Evolutionary conservation across 805 yeast species (phyloP), one percentile per base, ranked within the genome.

Genomic region (Suhomyces canberraensis): DNA sequence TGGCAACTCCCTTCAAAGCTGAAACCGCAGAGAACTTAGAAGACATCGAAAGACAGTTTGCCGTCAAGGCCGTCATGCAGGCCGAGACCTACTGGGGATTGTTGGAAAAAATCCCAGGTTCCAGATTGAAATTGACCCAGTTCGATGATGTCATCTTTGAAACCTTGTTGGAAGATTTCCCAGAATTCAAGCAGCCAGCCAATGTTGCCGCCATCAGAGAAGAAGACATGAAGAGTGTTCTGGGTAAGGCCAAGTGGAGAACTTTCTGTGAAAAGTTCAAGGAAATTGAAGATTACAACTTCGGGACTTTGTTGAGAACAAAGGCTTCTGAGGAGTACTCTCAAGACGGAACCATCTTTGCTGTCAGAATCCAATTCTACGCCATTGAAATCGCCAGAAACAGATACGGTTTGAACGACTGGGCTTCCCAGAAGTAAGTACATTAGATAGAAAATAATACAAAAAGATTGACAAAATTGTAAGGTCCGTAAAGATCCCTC

Each of bases 31-130:
- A 93, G 44, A 93, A 93, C 69, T 72, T 87, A 52, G 98, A 91
- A 64, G 95, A 88, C 52, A 88, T 93, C 54, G 98, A 93, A 65
- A 88, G 80, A 74, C 98, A 93, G 69, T 93, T 93, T 56, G 98
- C 98, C 28, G 98, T 93, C 41, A 87, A 84, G 64, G 98, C 98
- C 4, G 98, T 93, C 13, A 81, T 78, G 62, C 98, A 93, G 61
- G 93, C 95, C 40, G 95, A 88, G 56, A 82, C 96, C 1, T 93
- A 91, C 75, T 93, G 96, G 96, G 72, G 73, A 32, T 62, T 93
- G 40, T 65, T 93, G 37, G 75, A 75, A 40, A 78, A 78, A 48
- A 67, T 89, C 39, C 80, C 83, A 43, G 97, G 95, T n/a, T 76
- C 93, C 29, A 77, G 75, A 48, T 71, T 91, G 45, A 84, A 79